Conservation (phyloP, 257 asterid genomes). For the Jasminum sambac region DNA sequence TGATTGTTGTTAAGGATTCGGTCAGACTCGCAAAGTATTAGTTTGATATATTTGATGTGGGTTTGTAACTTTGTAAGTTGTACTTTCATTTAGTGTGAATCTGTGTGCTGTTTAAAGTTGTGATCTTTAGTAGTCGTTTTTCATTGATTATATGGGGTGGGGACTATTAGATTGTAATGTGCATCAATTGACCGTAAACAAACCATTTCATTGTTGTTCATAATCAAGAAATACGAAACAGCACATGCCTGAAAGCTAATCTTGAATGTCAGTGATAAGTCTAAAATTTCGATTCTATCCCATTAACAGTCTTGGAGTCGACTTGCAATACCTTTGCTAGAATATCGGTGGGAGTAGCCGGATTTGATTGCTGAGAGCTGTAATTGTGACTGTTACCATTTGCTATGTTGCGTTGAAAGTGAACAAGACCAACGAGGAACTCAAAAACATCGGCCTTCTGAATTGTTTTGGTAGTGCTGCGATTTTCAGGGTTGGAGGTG, state of each 20-base stretch:
- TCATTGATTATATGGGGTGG: not conserved
- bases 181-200: not conserved
- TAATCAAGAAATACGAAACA: slow-evolving; percentile 1
- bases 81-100: slow-evolving; percentile 2
- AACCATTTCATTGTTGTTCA: not conserved
- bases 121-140: not conserved
- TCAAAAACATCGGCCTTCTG: slow-evolving; percentile 42
- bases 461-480: slow-evolving; percentile 31
- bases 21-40: slow-evolving; percentile 9
- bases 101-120: slow-evolving; percentile 17
- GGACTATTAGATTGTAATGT: not conserved
- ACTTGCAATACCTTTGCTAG: slow-evolving; percentile 43
- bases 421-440: slow-evolving; percentile 32
- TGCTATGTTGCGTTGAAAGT: slow-evolving; percentile 35
- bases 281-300: slow-evolving; percentile 39
- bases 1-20: not conserved
- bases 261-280: not conserved
- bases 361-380: no score
- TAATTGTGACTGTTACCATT: no score
- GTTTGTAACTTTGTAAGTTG: slow-evolving; percentile 18
- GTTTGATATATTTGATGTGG: slow-evolving; percentile 19
- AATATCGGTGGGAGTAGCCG: slow-evolving; percentile 33
- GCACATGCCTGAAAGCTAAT: not conserved
- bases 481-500: slow-evolving; percentile 39
- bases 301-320: slow-evolving; percentile 34